Conservation (phyloP, 2,329 filamentous ascomycete genomes). For the Ceratocystis eucalypticola region DNA sequence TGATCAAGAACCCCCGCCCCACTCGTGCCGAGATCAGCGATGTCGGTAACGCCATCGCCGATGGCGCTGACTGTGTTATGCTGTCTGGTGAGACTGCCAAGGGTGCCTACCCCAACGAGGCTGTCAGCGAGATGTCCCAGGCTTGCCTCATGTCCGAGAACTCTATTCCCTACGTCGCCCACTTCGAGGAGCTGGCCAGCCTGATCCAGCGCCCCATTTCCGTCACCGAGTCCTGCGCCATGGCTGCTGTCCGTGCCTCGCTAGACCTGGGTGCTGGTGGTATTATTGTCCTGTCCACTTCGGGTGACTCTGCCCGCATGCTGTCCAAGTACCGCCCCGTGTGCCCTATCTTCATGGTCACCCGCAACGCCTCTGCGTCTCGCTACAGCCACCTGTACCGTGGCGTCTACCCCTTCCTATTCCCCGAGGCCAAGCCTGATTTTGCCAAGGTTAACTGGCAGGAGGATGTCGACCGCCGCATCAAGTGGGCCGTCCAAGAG, state of each 20-base stretch:
- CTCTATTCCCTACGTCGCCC: constrained; percentile 89
- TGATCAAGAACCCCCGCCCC: constrained; percentile 99
- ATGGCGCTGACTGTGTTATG: constrained; percentile 99
- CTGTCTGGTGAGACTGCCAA: constrained; percentile 98
- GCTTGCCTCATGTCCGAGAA: constrained; percentile 94
- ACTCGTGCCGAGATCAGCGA: constrained; percentile 98
- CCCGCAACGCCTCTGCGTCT: constrained; percentile 68
- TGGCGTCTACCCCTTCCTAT: constrained; percentile 94
- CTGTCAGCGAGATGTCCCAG: constrained; percentile 96
- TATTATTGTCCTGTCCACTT: constrained; percentile 92
- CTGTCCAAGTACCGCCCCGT: constrained; percentile 97
- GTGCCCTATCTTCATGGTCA: constrained; percentile 99
- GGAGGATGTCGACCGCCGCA: constrained; percentile 92
- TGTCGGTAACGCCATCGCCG: constrained; percentile 89
- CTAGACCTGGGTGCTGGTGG: constrained; percentile 93
- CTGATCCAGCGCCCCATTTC: constrained; percentile 71
- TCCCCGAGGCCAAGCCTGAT: constrained; percentile 86
- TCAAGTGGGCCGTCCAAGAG: constrained; percentile 90
- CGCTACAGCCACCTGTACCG: constrained; percentile 93
- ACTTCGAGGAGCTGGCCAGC: constrained; percentile 88
- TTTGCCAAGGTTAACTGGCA: constrained; percentile 92
- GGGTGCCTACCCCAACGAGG: constrained; percentile 83
- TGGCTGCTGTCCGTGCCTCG: constrained; percentile 90
- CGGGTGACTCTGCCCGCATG: constrained; percentile 84
- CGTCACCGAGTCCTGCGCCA: constrained; percentile 86